These are phyloP conservation scores for Russula abietina DNA, from an alignment of 768 basidiomycete species.

Conservation along the genomic window DNA sequence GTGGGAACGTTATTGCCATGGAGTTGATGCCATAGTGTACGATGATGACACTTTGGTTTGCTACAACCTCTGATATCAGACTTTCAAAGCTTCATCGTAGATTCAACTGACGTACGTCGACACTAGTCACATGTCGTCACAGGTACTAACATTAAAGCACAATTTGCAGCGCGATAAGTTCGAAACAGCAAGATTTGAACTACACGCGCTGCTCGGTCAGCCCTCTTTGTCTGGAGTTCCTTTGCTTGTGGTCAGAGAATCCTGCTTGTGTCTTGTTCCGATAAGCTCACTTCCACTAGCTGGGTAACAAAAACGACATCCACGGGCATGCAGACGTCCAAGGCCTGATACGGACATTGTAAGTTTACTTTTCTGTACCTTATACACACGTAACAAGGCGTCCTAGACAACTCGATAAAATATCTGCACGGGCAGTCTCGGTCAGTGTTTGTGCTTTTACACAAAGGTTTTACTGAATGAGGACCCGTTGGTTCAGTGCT, in stretches of 20 bases:
- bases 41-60: constrained; percentile 27
- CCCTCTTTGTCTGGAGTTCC: constrained; percentile 65
- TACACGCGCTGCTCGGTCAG: constrained; percentile 72
- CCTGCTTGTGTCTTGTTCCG: background rate
- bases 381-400: background rate
- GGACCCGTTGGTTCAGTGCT: constrained; percentile 46
- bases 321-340: constrained; percentile 71
- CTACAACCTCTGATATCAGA: background rate
- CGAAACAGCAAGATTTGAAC: constrained; percentile 74
- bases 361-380: constrained; percentile 28
- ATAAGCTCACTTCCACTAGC: constrained; percentile 35
- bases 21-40: constrained; percentile 88
- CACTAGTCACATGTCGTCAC: background rate
- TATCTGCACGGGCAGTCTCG: constrained; percentile 76
- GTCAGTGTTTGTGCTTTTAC: constrained; percentile 41
- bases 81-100: constrained; percentile 77
- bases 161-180: constrained; percentile 64
- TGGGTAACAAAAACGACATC: constrained; percentile 93
- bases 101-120: constrained; percentile 72
- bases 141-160: constrained; percentile 6
- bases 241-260: constrained; percentile 64
- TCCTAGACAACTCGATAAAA: constrained; percentile 68
- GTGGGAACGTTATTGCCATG: constrained; percentile 93
- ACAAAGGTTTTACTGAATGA: constrained; percentile 1
- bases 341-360: constrained; percentile 77